Evolutionary conservation across 2,329 filamentous ascomycete genomes (phyloP), one percentile per base, ranked within the genome.

Genomic region (Penicillium verrucosum): DNA sequence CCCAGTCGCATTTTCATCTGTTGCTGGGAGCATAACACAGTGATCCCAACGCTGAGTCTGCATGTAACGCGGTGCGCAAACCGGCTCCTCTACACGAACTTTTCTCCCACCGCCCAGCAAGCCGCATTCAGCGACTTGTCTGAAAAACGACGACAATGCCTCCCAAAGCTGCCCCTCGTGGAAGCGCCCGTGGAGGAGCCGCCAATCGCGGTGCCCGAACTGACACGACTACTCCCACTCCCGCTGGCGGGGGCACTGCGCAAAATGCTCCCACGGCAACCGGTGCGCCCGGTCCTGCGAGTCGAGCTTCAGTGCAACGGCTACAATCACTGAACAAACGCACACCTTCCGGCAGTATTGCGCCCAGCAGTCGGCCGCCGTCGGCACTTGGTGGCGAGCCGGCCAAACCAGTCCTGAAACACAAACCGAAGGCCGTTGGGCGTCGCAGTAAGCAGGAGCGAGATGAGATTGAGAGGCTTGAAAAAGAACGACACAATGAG

Each of bases 401-500:
- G 1, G 60, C 69, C 2, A 76, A 75, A 54, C 74, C 75, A 7
- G 68, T 68, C 2, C 62, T 79, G 32, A 79, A 78, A 59, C 77
- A 75, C 54, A 71, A 76, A 59, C 77, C 77, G 5, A 75, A 74
- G 47, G 70, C 72, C 2, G 71, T 75, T 8, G 65, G 60, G 7
- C 76, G 77, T 12, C 73, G 75, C 46, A 77, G 73, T 59, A 77
- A 79, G 62, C 75, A 76, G 56, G 77, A 79, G 62, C 74, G 77
- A 58, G 76, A 78, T 41, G 74, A 72, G 10, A 70, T 75, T 1
- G 73, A 77, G 65, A 72, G 69, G 49, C 63, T 74, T 8, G 77
- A 80, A 62, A 73, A 72, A 45, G 70, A 78, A 62, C 70, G 75
- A 25, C 51, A 73, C 38, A 70, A 68, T 37, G 73, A 76, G 59